Evolutionary conservation across 1,284 basidiomycete species (phyloP), one percentile per base, ranked within the genome.

Genomic region (Ganoderma lucidum): DNA sequence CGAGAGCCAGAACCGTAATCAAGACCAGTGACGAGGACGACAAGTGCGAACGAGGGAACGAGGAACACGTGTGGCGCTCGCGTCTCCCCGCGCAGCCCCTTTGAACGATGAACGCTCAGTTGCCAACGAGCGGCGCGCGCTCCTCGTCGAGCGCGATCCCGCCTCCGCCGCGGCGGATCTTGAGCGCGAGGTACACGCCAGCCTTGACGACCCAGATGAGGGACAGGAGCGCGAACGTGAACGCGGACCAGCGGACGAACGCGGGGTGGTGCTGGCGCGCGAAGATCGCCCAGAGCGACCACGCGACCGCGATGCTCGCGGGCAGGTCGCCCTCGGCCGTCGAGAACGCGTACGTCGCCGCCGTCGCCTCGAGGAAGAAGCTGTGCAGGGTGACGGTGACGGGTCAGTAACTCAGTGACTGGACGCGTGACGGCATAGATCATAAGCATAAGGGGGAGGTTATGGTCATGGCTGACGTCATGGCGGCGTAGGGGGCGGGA

Each of bases 311-410:
- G 77, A 96, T 87, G 55, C 94, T 92, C 1, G 94, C 96, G 9
- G 95, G 94, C 56, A 98, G 88, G 77, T 98, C 96, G 72, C 96
- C 96, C 80, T 98, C 96, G 2, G 88, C 84, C 17, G 92, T 91
- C 59, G 94, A 94, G 84, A 96, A 96, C 59, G 95, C 95, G 80
- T 98, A 98, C 1, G 94, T 93, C 8, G 93, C 94, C 0, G 95
- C 93, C 14, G 96, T 98, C 28, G 90, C 93, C 81, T 97, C 96
- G 72, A 98, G 91, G 92, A 98, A 97, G 84, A 98, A 90, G 73
- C 91, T 93, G 69, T 32, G 62, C 15, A 64, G 59, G 42, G 23
- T 23, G 1, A 77, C 78, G 44, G 55, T 75, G 8, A 48, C 19
- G 19, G 6, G 45, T 48, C 6, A 48, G 44, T 45, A 44, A 23